phyloP scores from a whole-genome alignment of 768 basidiomycete species.

The Mycena maculata region DNA sequence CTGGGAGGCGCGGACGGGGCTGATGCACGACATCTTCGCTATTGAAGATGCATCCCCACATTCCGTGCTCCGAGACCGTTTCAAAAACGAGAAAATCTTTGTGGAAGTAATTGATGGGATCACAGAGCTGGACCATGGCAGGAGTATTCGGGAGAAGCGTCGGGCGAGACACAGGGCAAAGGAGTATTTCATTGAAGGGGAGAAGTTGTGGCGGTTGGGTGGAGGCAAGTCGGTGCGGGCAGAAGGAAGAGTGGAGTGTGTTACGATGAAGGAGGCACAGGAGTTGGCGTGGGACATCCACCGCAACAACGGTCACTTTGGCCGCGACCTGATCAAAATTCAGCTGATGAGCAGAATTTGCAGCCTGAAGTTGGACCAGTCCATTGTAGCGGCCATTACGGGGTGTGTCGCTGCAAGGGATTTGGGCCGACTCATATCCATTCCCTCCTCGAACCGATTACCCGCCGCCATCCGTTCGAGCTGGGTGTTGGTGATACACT shows the following conservation, averaged over 20 bases:
- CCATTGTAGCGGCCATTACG: slow-evolving; percentile 39
- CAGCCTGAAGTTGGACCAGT: slow-evolving; percentile 42
- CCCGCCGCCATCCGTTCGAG: slow-evolving; percentile 3
- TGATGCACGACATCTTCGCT: slow-evolving; percentile 21
- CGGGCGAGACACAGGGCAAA: slow-evolving; percentile 27
- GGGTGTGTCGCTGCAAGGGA: slow-evolving; percentile 35
- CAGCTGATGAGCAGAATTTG: slow-evolving; percentile 39
- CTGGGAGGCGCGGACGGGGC: slow-evolving; percentile 14
- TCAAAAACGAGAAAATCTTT: slow-evolving; percentile 32
- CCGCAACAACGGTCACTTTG: slow-evolving; percentile 44
- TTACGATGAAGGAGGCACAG: slow-evolving; percentile 39
- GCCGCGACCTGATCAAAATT: slow-evolving; percentile 46
- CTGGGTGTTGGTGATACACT: slow-evolving; percentile 12
- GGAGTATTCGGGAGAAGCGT: neutral
- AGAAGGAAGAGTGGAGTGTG: slow-evolving; percentile 21
- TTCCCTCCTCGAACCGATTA: slow-evolving; percentile 11
- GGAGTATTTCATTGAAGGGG: slow-evolving; percentile 35
- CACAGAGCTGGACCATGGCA: slow-evolving; percentile 22
- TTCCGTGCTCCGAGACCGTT: neutral
- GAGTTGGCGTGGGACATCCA: slow-evolving; percentile 37
- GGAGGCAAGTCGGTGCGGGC: slow-evolving; percentile 13
- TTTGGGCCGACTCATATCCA: slow-evolving; percentile 10
- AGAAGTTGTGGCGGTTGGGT: slow-evolving; percentile 36
- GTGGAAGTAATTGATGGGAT: slow-evolving; percentile 27
- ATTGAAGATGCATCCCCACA: neutral